phyloP scores from a whole-genome alignment of 2,329 filamentous ascomycete species.

The Nemania sp. region DNA sequence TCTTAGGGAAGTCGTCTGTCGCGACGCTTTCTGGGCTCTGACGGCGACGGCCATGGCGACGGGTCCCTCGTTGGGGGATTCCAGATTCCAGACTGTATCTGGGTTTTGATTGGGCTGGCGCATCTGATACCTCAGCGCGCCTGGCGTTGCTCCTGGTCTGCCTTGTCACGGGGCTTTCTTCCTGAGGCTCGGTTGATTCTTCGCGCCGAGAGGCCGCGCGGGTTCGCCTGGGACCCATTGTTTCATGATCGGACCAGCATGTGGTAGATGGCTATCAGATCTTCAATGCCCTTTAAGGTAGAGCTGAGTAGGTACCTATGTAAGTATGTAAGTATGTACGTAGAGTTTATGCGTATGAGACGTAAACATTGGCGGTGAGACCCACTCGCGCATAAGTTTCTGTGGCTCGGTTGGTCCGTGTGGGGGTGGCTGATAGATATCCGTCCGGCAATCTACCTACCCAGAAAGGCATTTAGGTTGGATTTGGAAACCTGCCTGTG shows the following conservation, averaged over 20 bases:
- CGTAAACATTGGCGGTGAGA: slow-evolving; percentile 18
- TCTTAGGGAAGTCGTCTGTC: slow-evolving; percentile 39
- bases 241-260: slow-evolving; percentile 18
- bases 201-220: slow-evolving; percentile 39
- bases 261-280: not conserved
- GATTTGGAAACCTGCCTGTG: too few species aligned
- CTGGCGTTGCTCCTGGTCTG: slow-evolving; percentile 43
- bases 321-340: not conserved
- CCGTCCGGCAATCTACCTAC: slow-evolving; percentile 5
- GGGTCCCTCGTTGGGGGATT: slow-evolving; percentile 42
- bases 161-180: slow-evolving; percentile 28
- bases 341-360: not conserved
- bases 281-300: not conserved
- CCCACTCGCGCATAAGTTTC: not conserved
- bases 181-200: slow-evolving; percentile 37
- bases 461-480: too few species aligned
- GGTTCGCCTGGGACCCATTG: slow-evolving; percentile 42
- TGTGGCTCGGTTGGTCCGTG: slow-evolving; percentile 26
- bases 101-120: slow-evolving; percentile 29
- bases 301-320: too few species aligned
- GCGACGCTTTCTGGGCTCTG: slow-evolving; percentile 43
- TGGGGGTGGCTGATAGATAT: slow-evolving; percentile 30
- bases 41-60: slow-evolving; percentile 36
- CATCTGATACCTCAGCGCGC: slow-evolving; percentile 34
- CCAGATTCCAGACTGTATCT: slow-evolving; percentile 1